Base-by-base conservation (phyloP, 1,284 basidiomycete genomes). In the Spongispora temasekensis region DNA sequence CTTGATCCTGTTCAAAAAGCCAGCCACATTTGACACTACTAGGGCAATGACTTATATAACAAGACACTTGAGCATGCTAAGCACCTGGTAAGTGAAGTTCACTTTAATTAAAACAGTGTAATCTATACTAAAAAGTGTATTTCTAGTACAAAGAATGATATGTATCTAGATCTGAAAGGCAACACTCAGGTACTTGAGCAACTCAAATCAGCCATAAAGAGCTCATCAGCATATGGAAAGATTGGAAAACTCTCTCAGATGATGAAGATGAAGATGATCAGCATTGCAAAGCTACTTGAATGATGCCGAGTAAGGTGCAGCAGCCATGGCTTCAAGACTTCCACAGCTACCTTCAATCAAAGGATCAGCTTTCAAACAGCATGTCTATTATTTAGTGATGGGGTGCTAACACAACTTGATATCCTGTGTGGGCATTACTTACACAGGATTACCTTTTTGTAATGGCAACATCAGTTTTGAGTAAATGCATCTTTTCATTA, bases 371-470 rank as follows among this genome's bases (percentile, higher is more conserved):
- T 0, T 48, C 62, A 1, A 1, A 10, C 0, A 57, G 62, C 0
- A 68, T 69, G 59, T 59, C 66, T 0, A 64, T 76, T 13, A 58
- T 75, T 0, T 55, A 71, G 40, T 77, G 71, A 71, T 78, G 75
- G 74, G 71, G 61, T 0, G 3, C 57, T 0, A 63, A 64, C 21
- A 4, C 34, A 5, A 21, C 27, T 1, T 8, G 50, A 5, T 62
- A 62, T 6, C 58, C 42, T 0, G 44, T 62, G 0, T 62, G 58
- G 58, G 12, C 15, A 2, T 60, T 55, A 4, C 8, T 62, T 0
- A 55, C 61, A 9, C 1, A 27, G 1, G 54, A 63, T 4, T 58
- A 61, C 4, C 44, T 64, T 15, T 48, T 9, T 1, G 23, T 13
- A 7, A 61, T 64, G 62, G 60, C 57, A 0, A 61, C 57, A 0